phyloP scores from a whole-genome alignment of 495 filamentous ascomycete genomes.

The Mytilinidion resinicola region DNA sequence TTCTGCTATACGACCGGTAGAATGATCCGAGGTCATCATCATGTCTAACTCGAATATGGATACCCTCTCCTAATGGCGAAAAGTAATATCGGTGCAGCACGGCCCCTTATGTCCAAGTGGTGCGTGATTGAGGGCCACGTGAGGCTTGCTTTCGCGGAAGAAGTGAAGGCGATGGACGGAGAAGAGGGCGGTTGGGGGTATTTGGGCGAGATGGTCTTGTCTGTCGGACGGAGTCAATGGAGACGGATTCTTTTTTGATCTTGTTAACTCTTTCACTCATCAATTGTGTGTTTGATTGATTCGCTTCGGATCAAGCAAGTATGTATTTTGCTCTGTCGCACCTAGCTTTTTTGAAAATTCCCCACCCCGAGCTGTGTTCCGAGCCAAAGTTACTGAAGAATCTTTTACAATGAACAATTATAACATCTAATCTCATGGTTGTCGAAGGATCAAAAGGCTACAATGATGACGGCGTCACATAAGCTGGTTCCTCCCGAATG shows the following conservation, averaged over 20 bases:
- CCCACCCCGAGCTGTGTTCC: not conserved
- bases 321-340: not conserved
- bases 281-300: not conserved
- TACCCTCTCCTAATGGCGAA: slow-evolving; percentile 28
- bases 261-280: not conserved
- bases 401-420: no score
- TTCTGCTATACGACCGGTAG: not conserved
- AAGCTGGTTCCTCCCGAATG: no score
- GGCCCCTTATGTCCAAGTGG: not conserved
- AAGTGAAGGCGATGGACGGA: not conserved
- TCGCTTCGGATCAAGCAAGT: not conserved
- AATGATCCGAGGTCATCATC: not conserved
- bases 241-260: not conserved
- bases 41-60: slow-evolving; percentile 19
- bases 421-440: no score
- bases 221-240: not conserved
- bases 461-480: no score
- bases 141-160: not conserved
- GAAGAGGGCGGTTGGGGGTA: not conserved
- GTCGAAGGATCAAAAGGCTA: no score
- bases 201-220: not conserved
- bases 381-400: no score
- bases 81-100: slow-evolving; percentile 9
- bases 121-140: not conserved
- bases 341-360: not conserved